Base-by-base conservation (phyloP, 768 basidiomycete genomes). In the Leccinellum luteum region DNA sequence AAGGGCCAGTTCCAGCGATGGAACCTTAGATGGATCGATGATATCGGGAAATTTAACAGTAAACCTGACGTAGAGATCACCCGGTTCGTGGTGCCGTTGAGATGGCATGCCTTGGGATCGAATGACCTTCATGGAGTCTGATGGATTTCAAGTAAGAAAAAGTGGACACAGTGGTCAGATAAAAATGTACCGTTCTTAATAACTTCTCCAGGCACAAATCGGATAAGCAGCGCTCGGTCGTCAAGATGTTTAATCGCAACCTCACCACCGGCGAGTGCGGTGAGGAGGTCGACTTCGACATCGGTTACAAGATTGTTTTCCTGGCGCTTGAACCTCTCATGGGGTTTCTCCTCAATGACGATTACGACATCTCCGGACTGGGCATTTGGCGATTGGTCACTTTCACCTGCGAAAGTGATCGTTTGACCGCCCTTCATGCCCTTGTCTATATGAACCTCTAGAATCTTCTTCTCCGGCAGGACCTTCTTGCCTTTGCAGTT, bases 91-190 rank as follows among this genome's bases (percentile, higher is more conserved):
- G 75, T 98, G 96, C 59, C 97, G 87, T 73, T 91, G 91, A 51
- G 97, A 98, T 13, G 96, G 97, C 97, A 99, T 99, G 60, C 97
- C 97, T 76, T 98, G 95, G 5, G 90, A 92, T 50, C 83, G 83
- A 65, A 99, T 89, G 62, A 95, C 87, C 76, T 97, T 98, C 68
- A 94, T 69, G 45, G 90, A 87, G 59, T 90, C 96, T 95, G 65
- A 49, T 48, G 25, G 8, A 58, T 21, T 55, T 19, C 31, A 6
- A 21, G 55, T 56, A 58, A 58, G 5, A 48, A 43, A 55, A 27
- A 55, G 7, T 51, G 34, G 12, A 15, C 3, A 15, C 32, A 15
- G 43, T 13, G 15, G 9, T 1, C 23, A 48, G 57, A 52, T 48
- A n/a, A 34, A 45, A 48, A 76, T 88, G 60, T 66, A 97, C 96